Base-by-base conservation (phyloP, 768 basidiomycete species). In the Chlorophyllum brunneum region DNA sequence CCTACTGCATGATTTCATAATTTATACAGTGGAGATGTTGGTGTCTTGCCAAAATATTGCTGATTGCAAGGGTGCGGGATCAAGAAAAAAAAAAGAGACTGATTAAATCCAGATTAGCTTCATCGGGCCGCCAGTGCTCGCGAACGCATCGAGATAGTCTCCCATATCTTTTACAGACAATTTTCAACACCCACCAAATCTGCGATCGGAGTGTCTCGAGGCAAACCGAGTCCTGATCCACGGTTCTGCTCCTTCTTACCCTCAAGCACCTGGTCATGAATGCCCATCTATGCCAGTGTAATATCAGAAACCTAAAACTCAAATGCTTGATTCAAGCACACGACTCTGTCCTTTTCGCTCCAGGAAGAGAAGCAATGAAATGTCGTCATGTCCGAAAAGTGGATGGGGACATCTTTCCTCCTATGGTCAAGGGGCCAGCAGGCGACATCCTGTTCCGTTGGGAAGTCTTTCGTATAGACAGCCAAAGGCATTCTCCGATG, bases 231-330 rank as follows among this genome's bases (percentile, higher is more conserved):
- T 18, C 11, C 18, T 20, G 39, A 26, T 31, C 29, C 39, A 29
- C 22, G 23, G 30, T 26, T 24, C 20, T 41, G 48, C 23, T 41
- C 23, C 18, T 41, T 23, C 40, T 11, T 40, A 33, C 30, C 38
- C 30, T 31, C 13, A 31, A 50, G 16, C n/a, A 9, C 36, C 27
- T 16, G 22, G 27, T 9, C 24, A n/a, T 13, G 39, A 26, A 34
- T 16, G 40, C 26, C 16, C 30, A 20, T 27, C 41, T 30, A 6
- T 50, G 50, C n/a, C 18, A 46, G 41, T 16, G 5, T 16, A 36
- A 9, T 36, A 40, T 23, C 50, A 51, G 43, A 43, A 51, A 51
- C 15, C n/a, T 44, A 29, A 52, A 52, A 52, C 51, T n/a, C 42
- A 52, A 44, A 52, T 36, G 40, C 16, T 51, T 42, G 50, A 33